phyloP scores from a whole-genome alignment of 192 early-diverging fungal genomes.

The Entomortierella lignicola region DNA sequence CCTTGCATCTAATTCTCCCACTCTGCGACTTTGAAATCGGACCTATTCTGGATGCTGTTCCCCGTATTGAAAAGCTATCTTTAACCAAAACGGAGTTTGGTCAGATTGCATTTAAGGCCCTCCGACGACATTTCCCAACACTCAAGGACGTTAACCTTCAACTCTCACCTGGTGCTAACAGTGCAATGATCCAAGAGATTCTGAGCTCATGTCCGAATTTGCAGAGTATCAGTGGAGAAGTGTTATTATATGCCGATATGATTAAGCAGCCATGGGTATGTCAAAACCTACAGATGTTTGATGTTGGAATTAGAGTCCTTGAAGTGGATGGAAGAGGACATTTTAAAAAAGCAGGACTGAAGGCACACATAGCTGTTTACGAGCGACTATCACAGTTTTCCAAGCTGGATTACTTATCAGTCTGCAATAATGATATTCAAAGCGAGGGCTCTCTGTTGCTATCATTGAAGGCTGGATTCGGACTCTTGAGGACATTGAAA shows the following conservation, averaged over 20 bases:
- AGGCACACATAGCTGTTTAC: slow-evolving; percentile 5
- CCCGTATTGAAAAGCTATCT: slow-evolving; percentile 30
- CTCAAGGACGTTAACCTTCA: slow-evolving; percentile 38
- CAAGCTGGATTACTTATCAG: slow-evolving; percentile 24
- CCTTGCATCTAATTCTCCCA: slow-evolving; percentile 9
- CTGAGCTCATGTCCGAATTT: slow-evolving; percentile 36
- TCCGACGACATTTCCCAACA: slow-evolving; percentile 37
- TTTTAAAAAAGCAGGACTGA: neutral
- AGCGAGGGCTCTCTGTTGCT: neutral
- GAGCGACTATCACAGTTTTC: slow-evolving; percentile 7
- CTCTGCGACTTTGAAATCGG: slow-evolving; percentile 11
- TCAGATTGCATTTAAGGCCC: neutral
- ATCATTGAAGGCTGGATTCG: slow-evolving; percentile 10
- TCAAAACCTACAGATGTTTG: slow-evolving; percentile 27
- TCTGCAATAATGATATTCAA: slow-evolving; percentile 4
- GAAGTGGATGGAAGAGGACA: neutral
- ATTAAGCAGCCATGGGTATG: slow-evolving; percentile 19
- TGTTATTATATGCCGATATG: slow-evolving; percentile 6
- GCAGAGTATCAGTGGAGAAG: slow-evolving; percentile 25
- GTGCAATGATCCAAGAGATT: slow-evolving; percentile 28
- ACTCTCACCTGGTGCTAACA: neutral
- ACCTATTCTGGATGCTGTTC: slow-evolving; percentile 17
- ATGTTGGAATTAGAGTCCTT: slow-evolving; percentile 10
- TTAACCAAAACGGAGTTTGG: slow-evolving; percentile 15
- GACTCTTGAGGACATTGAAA: neutral